phyloP scores from a whole-genome alignment of 2,329 filamentous ascomycete species.

The Trichophaea hybrida region DNA sequence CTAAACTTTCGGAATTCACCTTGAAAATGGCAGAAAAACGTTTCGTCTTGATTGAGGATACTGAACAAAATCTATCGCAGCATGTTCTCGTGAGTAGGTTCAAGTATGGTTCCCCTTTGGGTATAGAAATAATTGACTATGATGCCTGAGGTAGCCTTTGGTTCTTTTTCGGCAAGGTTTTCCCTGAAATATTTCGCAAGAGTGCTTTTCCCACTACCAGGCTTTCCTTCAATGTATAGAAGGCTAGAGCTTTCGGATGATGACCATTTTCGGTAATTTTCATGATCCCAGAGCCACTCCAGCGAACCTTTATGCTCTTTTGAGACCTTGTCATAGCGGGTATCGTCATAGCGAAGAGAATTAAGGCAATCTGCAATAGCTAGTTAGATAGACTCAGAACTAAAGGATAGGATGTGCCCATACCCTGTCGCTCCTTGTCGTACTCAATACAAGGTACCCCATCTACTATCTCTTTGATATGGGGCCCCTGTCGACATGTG shows the following conservation, averaged over 20 bases:
- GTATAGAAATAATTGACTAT: conserved; percentile 1
- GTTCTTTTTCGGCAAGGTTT: too few relatives aligned
- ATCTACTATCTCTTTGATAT: not conserved
- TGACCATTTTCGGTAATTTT: not conserved
- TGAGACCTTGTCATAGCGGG: not conserved
- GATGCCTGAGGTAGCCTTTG: not conserved
- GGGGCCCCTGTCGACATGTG: not conserved
- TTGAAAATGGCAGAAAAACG: conserved; percentile 3
- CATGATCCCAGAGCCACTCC: not conserved
- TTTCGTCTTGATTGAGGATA: not conserved
- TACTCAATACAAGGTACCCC: not conserved
- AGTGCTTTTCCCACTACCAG: too few relatives aligned
- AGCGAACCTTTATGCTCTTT: not conserved
- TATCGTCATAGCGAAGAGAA: not conserved
- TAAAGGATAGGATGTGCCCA: not conserved
- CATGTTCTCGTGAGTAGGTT: conserved; percentile 1
- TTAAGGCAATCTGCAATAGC: too few relatives aligned
- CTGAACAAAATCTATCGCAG: not conserved
- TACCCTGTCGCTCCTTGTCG: not conserved
- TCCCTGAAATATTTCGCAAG: too few relatives aligned
- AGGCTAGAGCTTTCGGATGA: not conserved
- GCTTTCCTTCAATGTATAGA: too few relatives aligned
- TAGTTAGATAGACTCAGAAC: not conserved
- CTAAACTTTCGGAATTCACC: not conserved
- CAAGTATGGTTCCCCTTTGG: not conserved